Conservation (phyloP, 2,329 filamentous ascomycete species). For the Paracoccidioides brasiliensis region DNA sequence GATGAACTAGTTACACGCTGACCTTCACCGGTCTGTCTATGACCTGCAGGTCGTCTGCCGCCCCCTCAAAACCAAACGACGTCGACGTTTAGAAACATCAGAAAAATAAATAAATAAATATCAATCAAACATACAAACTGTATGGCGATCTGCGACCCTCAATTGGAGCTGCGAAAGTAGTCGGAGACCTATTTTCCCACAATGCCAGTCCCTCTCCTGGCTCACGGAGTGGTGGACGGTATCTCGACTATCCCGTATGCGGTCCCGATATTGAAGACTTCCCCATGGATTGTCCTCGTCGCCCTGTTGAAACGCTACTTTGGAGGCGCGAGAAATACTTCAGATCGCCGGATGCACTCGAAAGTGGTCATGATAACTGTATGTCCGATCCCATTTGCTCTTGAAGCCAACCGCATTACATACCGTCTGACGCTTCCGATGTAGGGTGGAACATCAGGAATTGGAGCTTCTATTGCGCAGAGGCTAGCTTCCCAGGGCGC, state of each 20-base stretch:
- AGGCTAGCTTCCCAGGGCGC: conserved; percentile 70
- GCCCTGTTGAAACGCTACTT: conserved; percentile 60
- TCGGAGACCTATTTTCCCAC: conserved; percentile 8
- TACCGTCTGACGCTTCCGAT: conserved; percentile 9
- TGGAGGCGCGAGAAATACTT: conserved; percentile 57
- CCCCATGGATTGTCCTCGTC: conserved; percentile 40
- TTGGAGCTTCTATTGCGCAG: conserved; percentile 64
- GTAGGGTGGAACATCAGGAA: conserved; percentile 78
- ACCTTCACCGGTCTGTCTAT: too few relatives aligned
- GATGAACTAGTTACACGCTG: neutral
- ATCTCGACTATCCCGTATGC: conserved; percentile 41
- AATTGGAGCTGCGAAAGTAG: neutral
- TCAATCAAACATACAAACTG: neutral
- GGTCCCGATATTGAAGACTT: conserved; percentile 39
- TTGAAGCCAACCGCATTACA: neutral
- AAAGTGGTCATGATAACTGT: conserved; percentile 89
- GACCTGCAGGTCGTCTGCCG: too few relatives aligned
- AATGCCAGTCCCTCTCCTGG: conserved; percentile 52
- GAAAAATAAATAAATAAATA: neutral
- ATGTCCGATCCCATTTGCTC: conserved; percentile 14
- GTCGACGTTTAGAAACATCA: neutral
- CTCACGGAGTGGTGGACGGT: conserved; percentile 42
- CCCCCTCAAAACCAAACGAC: neutral
- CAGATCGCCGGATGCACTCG: conserved; percentile 78
- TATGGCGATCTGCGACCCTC: neutral